These are phyloP conservation scores for Aspergillus steynii DNA, from an alignment of 495 filamentous ascomycete genomes.

Conservation along the genomic window DNA sequence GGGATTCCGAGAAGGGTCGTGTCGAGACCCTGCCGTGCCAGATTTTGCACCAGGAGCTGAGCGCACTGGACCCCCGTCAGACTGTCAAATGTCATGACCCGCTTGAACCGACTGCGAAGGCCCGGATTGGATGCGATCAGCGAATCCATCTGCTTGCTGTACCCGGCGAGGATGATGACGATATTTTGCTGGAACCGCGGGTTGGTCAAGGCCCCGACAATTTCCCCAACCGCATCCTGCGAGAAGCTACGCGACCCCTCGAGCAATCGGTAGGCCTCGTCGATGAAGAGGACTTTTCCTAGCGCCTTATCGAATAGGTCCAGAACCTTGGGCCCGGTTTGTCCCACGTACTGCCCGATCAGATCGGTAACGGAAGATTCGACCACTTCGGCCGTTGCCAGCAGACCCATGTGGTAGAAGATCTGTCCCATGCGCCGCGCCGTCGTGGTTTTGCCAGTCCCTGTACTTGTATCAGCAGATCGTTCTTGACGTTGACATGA, in stretches of 20 bases:
- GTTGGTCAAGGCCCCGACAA: conserved; percentile 58
- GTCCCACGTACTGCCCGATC: conserved; percentile 52
- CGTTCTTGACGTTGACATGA: background rate
- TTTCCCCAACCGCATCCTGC: conserved; percentile 61
- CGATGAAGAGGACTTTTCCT: conserved; percentile 63
- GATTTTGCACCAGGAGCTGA: too few species aligned
- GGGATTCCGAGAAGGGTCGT: too few species aligned
- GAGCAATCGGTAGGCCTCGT: conserved; percentile 63
- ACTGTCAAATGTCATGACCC: too few species aligned
- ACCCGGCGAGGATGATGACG: conserved; percentile 66
- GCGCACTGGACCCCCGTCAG: too few species aligned
- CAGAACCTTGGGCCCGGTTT: conserved; percentile 64
- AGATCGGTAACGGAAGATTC: conserved; percentile 40
- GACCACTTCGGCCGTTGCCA: conserved; percentile 32
- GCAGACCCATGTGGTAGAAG: conserved; percentile 35
- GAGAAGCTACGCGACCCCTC: conserved; percentile 48
- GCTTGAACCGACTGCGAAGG: conserved; percentile 54
- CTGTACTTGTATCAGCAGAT: conserved; percentile 5
- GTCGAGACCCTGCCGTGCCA: too few species aligned
- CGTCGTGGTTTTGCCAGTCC: conserved; percentile 50
- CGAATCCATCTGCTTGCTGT: conserved; percentile 60
- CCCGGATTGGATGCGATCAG: conserved; percentile 60
- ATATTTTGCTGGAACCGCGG: conserved; percentile 54
- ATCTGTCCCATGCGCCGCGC: conserved; percentile 31
- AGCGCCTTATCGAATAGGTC: conserved; percentile 57